Percentiles rank a stretch among this genome's conserved stretches.
Evolutionary conservation across 169 alveolate genomes (phyloP).

Genomic region (Sarcocystis neurona): DNA sequence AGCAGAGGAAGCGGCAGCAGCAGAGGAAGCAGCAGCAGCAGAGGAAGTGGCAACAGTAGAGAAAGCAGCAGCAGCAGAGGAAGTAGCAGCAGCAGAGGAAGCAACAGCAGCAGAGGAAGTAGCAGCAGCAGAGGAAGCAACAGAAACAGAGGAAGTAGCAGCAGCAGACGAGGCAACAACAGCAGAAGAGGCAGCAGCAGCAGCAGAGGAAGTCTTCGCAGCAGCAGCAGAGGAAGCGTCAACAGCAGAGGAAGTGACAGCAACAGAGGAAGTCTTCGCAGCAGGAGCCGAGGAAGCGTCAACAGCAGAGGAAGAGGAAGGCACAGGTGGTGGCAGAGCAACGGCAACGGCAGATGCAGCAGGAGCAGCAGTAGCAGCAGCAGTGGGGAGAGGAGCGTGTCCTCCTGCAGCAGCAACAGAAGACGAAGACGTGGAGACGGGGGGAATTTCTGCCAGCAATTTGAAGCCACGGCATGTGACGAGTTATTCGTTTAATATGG

Average conservation of each 20-base stretch:
- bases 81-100: too few relatives aligned
- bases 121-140: too few relatives aligned
- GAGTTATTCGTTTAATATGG: slow-evolving; percentile 5
- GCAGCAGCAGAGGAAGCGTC: background rate
- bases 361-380: slow-evolving; percentile 23
- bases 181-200: slow-evolving; percentile 14
- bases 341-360: slow-evolving; percentile 12
- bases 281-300: background rate
- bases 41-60: too few relatives aligned
- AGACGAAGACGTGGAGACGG: background rate
- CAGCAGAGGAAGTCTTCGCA: background rate
- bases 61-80: too few relatives aligned
- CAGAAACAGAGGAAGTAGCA: background rate
- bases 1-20: too few relatives aligned
- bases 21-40: too few relatives aligned
- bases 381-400: background rate
- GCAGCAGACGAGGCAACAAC: background rate
- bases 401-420: slow-evolving; percentile 29
- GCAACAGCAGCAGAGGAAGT: too few relatives aligned
- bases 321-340: too few relatives aligned
- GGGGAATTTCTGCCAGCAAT: too few relatives aligned
- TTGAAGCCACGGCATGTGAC: background rate
- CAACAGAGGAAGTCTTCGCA: background rate
- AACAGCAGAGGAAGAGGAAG: too few relatives aligned
- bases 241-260: background rate